Evolutionary conservation across 176 grass and related monocot species (phyloP), one percentile per base, ranked within the genome.

Genomic region (Carex scoparia): DNA sequence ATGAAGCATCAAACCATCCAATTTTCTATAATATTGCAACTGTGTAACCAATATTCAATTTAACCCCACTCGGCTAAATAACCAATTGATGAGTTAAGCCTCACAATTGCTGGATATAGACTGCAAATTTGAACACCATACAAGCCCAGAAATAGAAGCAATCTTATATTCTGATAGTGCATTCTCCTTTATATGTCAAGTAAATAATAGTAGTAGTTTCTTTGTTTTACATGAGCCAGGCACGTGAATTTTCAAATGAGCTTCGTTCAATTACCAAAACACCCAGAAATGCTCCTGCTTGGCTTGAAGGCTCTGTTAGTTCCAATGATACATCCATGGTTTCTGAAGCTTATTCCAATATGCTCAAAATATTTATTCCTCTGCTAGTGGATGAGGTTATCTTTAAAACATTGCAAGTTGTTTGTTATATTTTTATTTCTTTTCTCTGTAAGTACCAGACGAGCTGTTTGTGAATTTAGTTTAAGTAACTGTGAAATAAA

Each of bases 281-380:
- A 55, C 92, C 96, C 11, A 99, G 89, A 89, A 95, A 90, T 64
- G 82, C 96, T 69, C 87, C 91, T 75, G 85, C 87, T 87, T 95
- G 93, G 90, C 91, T 99, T 86, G 96, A 99, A 90, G 88, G 88
- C 79, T 91, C 95, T 84, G 81, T 79, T 53, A 89, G 80, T 73
- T 91, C 92, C 65, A 89, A 79, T 79, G 96, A 99, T 84, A 91
- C 96, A 85, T 95, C 91, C 75, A 95, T 86, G 84, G 85, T 99
- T 84, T 99, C 96, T 65, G 96, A 99, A 88, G 91, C 96, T 92
- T 99, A 95, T 83, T 94, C 96, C 71, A 99, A 80, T 90, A 99
- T 99, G 91, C 96, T 99, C 85, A 95, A 88, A 65, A 99, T 99
- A 83, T 98, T 98, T 92, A 98, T 98, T 72, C 95, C 95, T 16